Percentiles rank a stretch among this genome's conserved stretches.
These are phyloP conservation scores for Dactylellina leptospora DNA, from an alignment of 2,329 filamentous ascomycete genomes.

Conservation along the genomic window DNA sequence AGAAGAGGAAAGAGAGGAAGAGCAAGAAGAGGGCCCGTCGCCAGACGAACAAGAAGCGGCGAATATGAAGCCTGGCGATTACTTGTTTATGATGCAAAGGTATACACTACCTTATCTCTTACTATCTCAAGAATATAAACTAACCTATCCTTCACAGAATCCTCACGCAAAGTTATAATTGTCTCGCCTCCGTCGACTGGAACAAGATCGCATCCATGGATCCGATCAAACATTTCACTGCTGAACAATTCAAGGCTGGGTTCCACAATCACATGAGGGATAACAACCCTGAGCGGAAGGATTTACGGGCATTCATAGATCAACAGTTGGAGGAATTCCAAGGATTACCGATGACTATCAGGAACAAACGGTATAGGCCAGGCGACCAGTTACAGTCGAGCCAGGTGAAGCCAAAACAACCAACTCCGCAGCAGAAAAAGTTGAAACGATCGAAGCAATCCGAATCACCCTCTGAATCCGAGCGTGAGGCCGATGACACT, in stretches of 20 bases:
- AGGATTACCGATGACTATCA: slow-evolving; percentile 15
- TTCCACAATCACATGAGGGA: slow-evolving; percentile 34
- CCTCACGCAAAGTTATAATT: slow-evolving; percentile 30
- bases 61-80: slow-evolving; percentile 45
- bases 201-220: slow-evolving; percentile 34
- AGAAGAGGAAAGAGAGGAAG: slow-evolving; percentile 5
- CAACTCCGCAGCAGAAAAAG: neutral
- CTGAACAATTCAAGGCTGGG: slow-evolving; percentile 37
- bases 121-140: neutral
- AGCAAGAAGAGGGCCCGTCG: neutral
- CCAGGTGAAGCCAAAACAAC: neutral
- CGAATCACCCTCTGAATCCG: too few relatives aligned
- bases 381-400: neutral
- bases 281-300: slow-evolving; percentile 25
- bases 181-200: slow-evolving; percentile 35
- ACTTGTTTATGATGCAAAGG: slow-evolving; percentile 36
- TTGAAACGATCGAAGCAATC: too few relatives aligned
- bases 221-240: slow-evolving; percentile 32
- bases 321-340: slow-evolving; percentile 20
- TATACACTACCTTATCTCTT: neutral
- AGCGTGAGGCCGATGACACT: too few relatives aligned
- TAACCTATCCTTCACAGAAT: slow-evolving; percentile 22
- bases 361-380: slow-evolving; percentile 29
- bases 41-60: neutral
- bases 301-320: slow-evolving; percentile 26